Base-by-base conservation (phyloP, 768 basidiomycete genomes). In the Suillus paluster region DNA sequence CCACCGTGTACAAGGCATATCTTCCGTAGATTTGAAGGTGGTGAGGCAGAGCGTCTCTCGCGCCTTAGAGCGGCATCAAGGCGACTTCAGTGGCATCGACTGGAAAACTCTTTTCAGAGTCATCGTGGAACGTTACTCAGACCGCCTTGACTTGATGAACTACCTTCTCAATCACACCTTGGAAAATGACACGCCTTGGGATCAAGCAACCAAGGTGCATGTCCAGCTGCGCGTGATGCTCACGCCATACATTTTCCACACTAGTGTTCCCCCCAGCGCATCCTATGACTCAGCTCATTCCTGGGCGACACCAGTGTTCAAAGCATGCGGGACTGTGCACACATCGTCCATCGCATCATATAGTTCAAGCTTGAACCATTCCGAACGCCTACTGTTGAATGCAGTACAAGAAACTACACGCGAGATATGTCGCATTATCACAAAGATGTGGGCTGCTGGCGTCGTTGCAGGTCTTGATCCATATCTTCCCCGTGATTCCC, bases 31-130 rank as follows among this genome's bases (percentile, higher is more conserved):
- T 59, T 14, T 64, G 7, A 48, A 56, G 3, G 63, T 50, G 1
- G 48, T 44, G 12, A 67, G 49, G 17, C 36, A 46, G 6, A 60
- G 64, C 15, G 52, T 70, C 7, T 62, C 52, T 39, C 41, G 38
- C 4, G 38, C 3, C 14, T 36, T 71, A 49, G 33, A 45, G 19
- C 21, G 54, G 30, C 45, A 64, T 17, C 50, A 33, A 3, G 52
- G 21, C 5, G 52, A 48, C 2, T 57, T 60, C 2, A 80, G 77
- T 59, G 75, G 73, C 1, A 60, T 83, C 2, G 81, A 85, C 64
- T 84, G 83, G 83, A 66, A 67, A 36, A 72, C 73, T 5, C 68
- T 82, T 45, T 65, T 77, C 15, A 71, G 75, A 19, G 73, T 78
- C 27, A 67, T 83, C 23, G 69, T 74, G 6, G 75, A 82, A 45